A percentile compares a stretch with the other conserved stretches of the same genome.
Conservation (phyloP, 2,329 filamentous ascomycete genomes). For the Aspergillus brasiliensis region DNA sequence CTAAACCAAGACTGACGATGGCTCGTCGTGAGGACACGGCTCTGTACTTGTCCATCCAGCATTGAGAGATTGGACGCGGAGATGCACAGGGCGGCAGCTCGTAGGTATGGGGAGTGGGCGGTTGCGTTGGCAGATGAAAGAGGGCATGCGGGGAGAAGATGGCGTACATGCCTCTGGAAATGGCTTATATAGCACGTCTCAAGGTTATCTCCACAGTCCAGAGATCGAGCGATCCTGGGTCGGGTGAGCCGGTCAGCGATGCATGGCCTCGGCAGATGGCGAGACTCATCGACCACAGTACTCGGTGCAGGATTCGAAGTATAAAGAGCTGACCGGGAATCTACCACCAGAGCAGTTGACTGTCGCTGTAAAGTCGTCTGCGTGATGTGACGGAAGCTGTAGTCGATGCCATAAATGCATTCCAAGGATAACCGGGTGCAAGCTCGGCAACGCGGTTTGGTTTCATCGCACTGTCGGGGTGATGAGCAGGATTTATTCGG, state of each 20-base stretch:
- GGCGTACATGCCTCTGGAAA: constrained; percentile 12
- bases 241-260: not conserved
- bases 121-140: not conserved
- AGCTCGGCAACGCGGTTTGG: constrained; percentile 15
- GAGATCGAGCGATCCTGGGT: not conserved
- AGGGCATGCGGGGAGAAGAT: constrained; percentile 9
- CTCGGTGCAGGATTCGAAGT: too few species aligned
- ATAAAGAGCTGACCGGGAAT: not conserved
- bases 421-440: constrained; percentile 16
- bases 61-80: constrained; percentile 20
- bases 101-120: not conserved
- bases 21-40: not conserved
- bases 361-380: not conserved
- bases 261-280: not conserved
- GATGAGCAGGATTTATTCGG: not conserved
- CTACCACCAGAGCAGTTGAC: not conserved
- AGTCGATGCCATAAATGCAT: constrained; percentile 17
- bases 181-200: constrained; percentile 11
- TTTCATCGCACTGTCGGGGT: constrained; percentile 17
- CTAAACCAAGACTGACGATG: constrained; percentile 6
- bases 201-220: not conserved
- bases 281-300: too few species aligned
- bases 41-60: constrained; percentile 15
- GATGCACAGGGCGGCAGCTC: constrained; percentile 14
- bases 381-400: constrained; percentile 8